Evolutionary conservation across 352 stramenopile genomes (phyloP), one percentile per base, ranked within the genome.

Genomic region (Phytopythium litorale): DNA sequence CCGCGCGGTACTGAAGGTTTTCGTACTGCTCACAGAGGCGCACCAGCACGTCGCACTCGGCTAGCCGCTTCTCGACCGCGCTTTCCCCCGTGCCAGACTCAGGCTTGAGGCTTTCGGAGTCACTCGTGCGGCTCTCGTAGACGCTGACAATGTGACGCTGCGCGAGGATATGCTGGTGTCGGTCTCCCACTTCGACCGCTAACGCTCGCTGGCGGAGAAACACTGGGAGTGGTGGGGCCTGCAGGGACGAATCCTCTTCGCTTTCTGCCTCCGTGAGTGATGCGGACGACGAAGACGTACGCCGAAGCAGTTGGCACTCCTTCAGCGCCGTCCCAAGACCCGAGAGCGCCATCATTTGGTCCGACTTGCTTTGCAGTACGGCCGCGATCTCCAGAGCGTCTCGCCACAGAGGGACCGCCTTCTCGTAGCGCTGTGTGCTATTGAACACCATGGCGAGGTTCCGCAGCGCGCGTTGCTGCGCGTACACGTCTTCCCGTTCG

Each of bases 381-480:
- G 59, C 69, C n/a, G 75, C 64, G 21, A 84, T 72, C 60, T 87
- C 76, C 2, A 87, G 53, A 0, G 63, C 67, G 63, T 89, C 79
- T 33, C 72, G 71, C 79, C 79, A 89, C 16, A 87, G 65, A 21
- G 75, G 67, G 38, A 84, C 71, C 6, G 76, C 71, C 33, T 87
- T 73, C n/a, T 61, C 38, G 48, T 79, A 84, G 3, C 75, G 73
- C 30, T 83, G 73, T 12, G 72, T 80, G 6, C 60, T 30, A 49
- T 67, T 77, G 57, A 76, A 82, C 30, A 82, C 58, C 25, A 82
- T 63, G 2, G 79, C 79, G 28, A 89, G 74, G 51, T 89, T 89
- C 0, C 75, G 71, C 33, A 81, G 58, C 2, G 76, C 75, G 2
- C 79, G 77, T 15, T 82, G 71, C 40, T 89, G 79, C 0, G 76